phyloP scores from a whole-genome alignment of 371 early-diverging fungal species.

The Haplosporangium sp. region DNA sequence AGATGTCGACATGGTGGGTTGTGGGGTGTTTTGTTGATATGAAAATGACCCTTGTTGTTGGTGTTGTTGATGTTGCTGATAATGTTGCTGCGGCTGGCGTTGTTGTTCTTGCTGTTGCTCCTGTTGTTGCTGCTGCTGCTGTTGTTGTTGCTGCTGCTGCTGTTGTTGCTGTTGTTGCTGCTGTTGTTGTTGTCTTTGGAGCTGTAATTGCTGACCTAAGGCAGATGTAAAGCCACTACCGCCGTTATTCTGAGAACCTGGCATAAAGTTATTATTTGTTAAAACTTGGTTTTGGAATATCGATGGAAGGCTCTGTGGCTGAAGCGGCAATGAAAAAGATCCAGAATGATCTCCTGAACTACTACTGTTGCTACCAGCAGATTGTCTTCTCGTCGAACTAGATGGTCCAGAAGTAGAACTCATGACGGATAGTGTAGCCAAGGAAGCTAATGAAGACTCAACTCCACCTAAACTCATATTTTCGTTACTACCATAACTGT shows the following conservation, averaged over 20 bases:
- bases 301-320: slow-evolving; percentile 20
- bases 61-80: no score
- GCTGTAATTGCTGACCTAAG: slow-evolving; percentile 38
- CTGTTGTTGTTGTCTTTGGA: slow-evolving; percentile 24
- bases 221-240: slow-evolving; percentile 17
- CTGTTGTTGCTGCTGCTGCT: slow-evolving; percentile 8
- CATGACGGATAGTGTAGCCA: slow-evolving; percentile 45
- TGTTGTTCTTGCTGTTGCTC: slow-evolving; percentile 16
- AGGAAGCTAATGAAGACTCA: slow-evolving; percentile 36
- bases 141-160: slow-evolving; percentile 13
- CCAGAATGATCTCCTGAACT: neutral
- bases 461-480: slow-evolving; percentile 9
- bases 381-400: neutral
- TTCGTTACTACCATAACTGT: neutral
- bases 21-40: slow-evolving; percentile 2
- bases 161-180: slow-evolving; percentile 17
- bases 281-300: slow-evolving; percentile 28
- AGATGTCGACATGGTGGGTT: slow-evolving; percentile 1
- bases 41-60: neutral
- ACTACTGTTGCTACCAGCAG: neutral
- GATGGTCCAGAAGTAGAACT: slow-evolving; percentile 3
- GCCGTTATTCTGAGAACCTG: neutral
- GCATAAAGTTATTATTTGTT: neutral
- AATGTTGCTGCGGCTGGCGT: neutral
- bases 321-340: slow-evolving; percentile 18